Evolutionary conservation across 495 filamentous ascomycete species (phyloP).

Genomic region (Aspergillus incahuasiensis): DNA sequence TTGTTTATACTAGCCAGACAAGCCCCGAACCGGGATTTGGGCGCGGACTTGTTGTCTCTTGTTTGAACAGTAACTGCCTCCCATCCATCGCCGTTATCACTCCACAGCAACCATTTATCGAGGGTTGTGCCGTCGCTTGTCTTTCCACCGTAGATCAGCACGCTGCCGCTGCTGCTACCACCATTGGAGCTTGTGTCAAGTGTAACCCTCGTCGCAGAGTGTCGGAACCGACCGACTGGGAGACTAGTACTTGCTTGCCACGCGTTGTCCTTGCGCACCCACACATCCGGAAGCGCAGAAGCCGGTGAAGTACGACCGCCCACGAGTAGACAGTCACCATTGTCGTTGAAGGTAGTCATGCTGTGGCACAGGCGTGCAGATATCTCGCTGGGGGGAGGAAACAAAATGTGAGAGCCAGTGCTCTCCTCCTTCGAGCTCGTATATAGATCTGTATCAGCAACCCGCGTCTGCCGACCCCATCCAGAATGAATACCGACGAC

Average conservation of each 20-base stretch:
- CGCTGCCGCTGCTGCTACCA: conserved; percentile 23
- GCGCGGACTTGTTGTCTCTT: conserved; percentile 21
- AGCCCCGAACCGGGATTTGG: conserved; percentile 59
- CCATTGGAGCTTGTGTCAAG: conserved; percentile 25
- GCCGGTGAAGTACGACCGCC: conserved; percentile 76
- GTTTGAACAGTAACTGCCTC: conserved; percentile 31
- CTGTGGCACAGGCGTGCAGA: conserved; percentile 71
- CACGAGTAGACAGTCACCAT: conserved; percentile 54
- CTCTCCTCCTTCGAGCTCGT: conserved; percentile 20
- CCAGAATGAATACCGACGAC: conserved; percentile 55
- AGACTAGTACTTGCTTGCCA: conserved; percentile 64
- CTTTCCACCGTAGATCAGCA: conserved; percentile 70
- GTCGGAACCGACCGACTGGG: conserved; percentile 64
- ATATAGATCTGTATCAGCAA: conserved; percentile 60
- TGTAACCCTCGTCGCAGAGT: conserved; percentile 52
- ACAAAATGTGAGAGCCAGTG: conserved; percentile 15
- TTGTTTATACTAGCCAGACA: conserved; percentile 36
- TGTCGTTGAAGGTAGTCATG: conserved; percentile 51
- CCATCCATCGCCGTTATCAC: conserved; percentile 48
- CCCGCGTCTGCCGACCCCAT: conserved; percentile 54
- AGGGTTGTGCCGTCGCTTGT: conserved; percentile 51
- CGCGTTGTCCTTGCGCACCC: conserved; percentile 52
- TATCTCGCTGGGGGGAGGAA: conserved; percentile 34
- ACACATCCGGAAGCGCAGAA: conserved; percentile 62
- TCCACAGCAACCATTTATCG: conserved; percentile 63